Evolutionary conservation across 257 asterid genomes (phyloP), one percentile per base, ranked within the genome.

Genomic region (Lycium barbarum): DNA sequence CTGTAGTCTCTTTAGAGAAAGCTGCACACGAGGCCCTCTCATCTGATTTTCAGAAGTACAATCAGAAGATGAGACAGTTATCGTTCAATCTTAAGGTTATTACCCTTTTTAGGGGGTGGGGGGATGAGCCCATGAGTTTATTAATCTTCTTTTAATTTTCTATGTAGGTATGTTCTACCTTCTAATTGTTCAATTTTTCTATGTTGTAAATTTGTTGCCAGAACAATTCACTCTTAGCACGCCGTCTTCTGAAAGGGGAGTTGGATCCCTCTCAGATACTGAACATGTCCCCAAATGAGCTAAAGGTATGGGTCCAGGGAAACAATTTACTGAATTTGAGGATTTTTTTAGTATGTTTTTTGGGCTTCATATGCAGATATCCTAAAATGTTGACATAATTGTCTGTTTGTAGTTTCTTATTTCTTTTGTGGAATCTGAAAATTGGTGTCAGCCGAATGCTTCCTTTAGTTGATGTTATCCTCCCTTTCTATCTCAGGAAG

Each of bases 51-150:
- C 91, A 81, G 87, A 96, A 93, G 91, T 96, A 94, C 82, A 93
- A 93, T 78, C 93, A 91, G 76, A 96, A 96, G 93, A 91, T 95
- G 99, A 86, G 97, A 89, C 93, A 90, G 59, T 73, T 93, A 38
- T 7, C 86, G 33, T 93, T 88, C 91, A 93, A 93, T 88, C 94
- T 96, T 49, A 90, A 93, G 98, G 99, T 95, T 59, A 83, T 83
- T 54, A 51, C 65, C 26, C 26, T 4, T 22, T 53, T 78, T 6
- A 26, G 26, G 63, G 45, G 65, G 7, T 78, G 49, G 45, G 63
- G 47, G 45, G 47, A 68, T 72, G 20, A 35, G 35, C 63, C 5
- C 2, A 40, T 40, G 35, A 33, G 73, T 83, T 83, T 17, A 83
- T 51, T 68, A 14, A 53, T 67, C 35, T 86, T 12, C 81, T 62